Percentiles rank a stretch among this genome's conserved stretches.
phyloP scores from a whole-genome alignment of 2,329 filamentous ascomycete species.

The Penicillium sumatraense region DNA sequence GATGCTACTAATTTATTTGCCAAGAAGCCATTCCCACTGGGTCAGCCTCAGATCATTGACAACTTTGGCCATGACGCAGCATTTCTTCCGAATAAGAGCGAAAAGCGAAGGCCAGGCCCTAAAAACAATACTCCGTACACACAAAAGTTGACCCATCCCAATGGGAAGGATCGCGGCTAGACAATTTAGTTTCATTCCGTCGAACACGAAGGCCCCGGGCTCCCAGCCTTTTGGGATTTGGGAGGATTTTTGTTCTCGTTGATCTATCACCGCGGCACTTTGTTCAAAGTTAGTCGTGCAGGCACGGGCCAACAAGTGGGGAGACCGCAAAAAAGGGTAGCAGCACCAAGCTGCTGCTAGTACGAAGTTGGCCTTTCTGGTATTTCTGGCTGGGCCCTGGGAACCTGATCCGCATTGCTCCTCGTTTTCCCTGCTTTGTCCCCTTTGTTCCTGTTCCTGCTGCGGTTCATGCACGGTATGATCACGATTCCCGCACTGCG shows the following conservation, averaged over 20 bases:
- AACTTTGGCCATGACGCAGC: neutral
- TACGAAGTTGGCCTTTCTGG: neutral
- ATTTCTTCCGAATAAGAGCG: neutral
- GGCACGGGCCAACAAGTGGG: constrained; percentile 1
- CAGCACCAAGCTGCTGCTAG: too few relatives aligned
- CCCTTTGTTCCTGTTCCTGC: constrained; percentile 1
- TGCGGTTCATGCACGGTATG: neutral
- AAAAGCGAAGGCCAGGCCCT: neutral
- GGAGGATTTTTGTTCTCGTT: neutral
- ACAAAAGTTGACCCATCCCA: too few relatives aligned
- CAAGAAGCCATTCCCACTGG: neutral
- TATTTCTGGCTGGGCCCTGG: neutral
- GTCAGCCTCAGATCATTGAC: neutral
- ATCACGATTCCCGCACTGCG: neutral
- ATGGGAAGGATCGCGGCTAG: neutral
- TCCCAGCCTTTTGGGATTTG: too few relatives aligned
- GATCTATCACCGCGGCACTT: neutral
- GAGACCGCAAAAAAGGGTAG: neutral
- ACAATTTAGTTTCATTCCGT: neutral
- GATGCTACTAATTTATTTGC: neutral
- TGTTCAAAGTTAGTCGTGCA: constrained; percentile 1
- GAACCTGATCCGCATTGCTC: neutral
- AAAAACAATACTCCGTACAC: neutral
- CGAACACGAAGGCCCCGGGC: neutral
- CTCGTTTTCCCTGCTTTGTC: neutral